Percentiles rank a stretch among this genome's conserved stretches.
Conservation (phyloP, 495 filamentous ascomycete species). For the Penicillium pulvis region DNA sequence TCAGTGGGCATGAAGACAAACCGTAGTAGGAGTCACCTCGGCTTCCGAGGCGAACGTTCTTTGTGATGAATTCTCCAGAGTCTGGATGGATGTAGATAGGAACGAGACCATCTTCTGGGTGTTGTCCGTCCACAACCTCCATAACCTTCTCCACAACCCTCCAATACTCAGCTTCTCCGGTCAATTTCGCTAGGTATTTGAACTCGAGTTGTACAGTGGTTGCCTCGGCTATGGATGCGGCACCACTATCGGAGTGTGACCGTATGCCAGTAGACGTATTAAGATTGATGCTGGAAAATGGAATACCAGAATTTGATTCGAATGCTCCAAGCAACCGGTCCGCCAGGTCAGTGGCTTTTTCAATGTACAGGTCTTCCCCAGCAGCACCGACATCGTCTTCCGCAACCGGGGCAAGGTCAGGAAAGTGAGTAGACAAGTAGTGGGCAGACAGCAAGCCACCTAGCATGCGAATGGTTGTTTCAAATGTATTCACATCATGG, state of each 20-base stretch:
- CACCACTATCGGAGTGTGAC: constrained; percentile 83
- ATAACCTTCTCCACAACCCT: constrained; percentile 88
- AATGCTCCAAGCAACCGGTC: constrained; percentile 86
- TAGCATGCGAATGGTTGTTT: constrained; percentile 97
- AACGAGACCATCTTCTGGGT: constrained; percentile 76
- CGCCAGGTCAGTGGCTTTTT: constrained; percentile 92
- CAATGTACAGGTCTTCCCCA: constrained; percentile 89
- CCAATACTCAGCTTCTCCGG: constrained; percentile 91
- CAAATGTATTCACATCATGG: constrained; percentile 96
- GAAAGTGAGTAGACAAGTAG: constrained; percentile 78
- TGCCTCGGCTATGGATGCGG: constrained; percentile 91
- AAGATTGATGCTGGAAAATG: constrained; percentile 88
- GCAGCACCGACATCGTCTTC: constrained; percentile 67
- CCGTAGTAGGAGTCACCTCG: constrained; percentile 95
- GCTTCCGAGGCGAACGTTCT: constrained; percentile 89
- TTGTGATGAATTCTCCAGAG: constrained; percentile 72
- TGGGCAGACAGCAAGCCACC: constrained; percentile 93
- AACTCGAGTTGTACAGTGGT: constrained; percentile 92
- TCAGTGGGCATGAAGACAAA: constrained; percentile 28
- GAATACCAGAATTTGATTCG: constrained; percentile 81
- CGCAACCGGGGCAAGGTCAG: constrained; percentile 62
- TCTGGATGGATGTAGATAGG: constrained; percentile 89
- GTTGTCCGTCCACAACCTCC: constrained; percentile 80
- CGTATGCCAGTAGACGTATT: constrained; percentile 69
- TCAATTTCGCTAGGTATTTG: constrained; percentile 95